Conservation (phyloP, 768 basidiomycete species). For the Suillus ampliporus region DNA sequence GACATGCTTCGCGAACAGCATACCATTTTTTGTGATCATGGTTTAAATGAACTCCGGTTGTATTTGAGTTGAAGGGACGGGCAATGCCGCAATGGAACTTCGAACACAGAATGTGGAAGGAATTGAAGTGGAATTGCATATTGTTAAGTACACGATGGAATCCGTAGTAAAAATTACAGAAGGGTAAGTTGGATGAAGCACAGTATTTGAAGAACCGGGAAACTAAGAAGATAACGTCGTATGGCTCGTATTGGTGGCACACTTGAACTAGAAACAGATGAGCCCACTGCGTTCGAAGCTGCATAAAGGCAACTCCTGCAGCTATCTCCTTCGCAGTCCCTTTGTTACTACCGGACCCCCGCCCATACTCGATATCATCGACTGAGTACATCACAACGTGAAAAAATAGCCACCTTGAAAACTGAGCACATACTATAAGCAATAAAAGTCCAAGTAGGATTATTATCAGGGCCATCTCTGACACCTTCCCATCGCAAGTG, state of each 20-base stretch:
- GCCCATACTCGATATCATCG: conserved; percentile 33
- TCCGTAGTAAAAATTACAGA: not conserved
- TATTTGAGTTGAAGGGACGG: too few relatives aligned
- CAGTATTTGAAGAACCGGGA: not conserved
- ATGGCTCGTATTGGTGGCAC: not conserved
- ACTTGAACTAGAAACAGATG: not conserved
- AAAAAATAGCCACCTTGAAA: not conserved
- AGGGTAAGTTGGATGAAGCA: not conserved
- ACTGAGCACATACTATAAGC: conserved; percentile 29
- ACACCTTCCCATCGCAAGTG: conserved; percentile 31
- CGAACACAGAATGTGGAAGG: not conserved
- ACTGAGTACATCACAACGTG: conserved; percentile 20
- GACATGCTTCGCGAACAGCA: too few relatives aligned
- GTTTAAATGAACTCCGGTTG: too few relatives aligned
- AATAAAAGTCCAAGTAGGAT: conserved; percentile 30
- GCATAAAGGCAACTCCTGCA: conserved; percentile 31
- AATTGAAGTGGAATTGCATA: not conserved
- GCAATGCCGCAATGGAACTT: too few relatives aligned
- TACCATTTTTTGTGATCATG: too few relatives aligned
- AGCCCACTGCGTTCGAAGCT: conserved; percentile 26
- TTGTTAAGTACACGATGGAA: not conserved
- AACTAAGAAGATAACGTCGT: not conserved
- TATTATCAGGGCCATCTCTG: conserved; percentile 29
- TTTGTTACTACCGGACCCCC: conserved; percentile 30
- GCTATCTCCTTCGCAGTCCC: conserved; percentile 37